Percentiles rank a stretch among this genome's conserved stretches.
Conservation (phyloP, 1,284 basidiomycete species). For the Hortiboletus rubellus region DNA sequence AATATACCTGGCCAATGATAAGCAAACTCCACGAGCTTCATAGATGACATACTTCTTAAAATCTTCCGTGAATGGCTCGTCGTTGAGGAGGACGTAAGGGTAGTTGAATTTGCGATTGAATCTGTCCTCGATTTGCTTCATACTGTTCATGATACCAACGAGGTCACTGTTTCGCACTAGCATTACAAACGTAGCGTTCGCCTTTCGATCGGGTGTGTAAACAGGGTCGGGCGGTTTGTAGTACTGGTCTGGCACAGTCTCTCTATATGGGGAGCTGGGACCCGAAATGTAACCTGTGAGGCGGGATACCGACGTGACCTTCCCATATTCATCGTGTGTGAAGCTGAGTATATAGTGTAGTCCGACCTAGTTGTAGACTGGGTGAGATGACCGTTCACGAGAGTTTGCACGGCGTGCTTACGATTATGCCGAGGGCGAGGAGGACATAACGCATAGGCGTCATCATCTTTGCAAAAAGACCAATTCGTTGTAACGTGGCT, state of each 20-base stretch:
- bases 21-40: background rate
- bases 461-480: conserved; percentile 58
- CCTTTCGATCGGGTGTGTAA: conserved; percentile 52
- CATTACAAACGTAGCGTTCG: conserved; percentile 85
- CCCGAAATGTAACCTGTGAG: conserved; percentile 49
- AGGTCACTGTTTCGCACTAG: conserved; percentile 85
- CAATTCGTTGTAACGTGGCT: background rate
- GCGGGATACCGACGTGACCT: conserved; percentile 58
- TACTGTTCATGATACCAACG: conserved; percentile 65
- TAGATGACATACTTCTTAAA: conserved; percentile 63
- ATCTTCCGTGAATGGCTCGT: conserved; percentile 72
- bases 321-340: conserved; percentile 68
- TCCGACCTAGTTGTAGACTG: conserved; percentile 49
- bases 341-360: conserved; percentile 72
- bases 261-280: conserved; percentile 50
- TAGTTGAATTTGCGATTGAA: conserved; percentile 87
- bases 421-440: conserved; percentile 64
- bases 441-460: conserved; percentile 74
- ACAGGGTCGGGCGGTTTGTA: conserved; percentile 44
- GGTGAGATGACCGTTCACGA: conserved; percentile 6
- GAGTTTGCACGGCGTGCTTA: conserved; percentile 36
- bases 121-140: conserved; percentile 79
- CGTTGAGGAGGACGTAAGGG: conserved; percentile 87
- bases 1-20: conserved; percentile 51
- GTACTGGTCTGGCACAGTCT: conserved; percentile 55